Evolutionary conservation across 495 filamentous ascomycete genomes (phyloP).

Genomic region (Xylaria flabelliformis): DNA sequence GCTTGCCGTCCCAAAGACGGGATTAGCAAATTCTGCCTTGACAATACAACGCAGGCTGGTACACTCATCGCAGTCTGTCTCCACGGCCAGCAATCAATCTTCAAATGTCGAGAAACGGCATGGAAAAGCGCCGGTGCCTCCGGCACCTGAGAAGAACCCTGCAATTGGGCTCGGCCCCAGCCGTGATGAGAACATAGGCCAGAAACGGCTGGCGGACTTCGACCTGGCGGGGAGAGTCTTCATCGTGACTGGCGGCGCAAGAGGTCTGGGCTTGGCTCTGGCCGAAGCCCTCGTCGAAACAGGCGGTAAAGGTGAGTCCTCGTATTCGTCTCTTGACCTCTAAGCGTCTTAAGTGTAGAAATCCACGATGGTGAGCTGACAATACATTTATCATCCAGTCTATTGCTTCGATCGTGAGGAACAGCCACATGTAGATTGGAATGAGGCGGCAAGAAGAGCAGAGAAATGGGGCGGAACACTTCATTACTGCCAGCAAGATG

Average conservation of each 20-base stretch:
- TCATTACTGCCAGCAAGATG: constrained; percentile 68
- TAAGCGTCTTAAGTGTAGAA: not conserved
- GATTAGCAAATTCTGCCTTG: not conserved
- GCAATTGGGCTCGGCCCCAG: constrained; percentile 31
- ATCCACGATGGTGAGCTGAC: constrained; percentile 4
- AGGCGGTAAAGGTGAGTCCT: constrained; percentile 64
- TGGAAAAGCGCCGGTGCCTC: constrained; percentile 27
- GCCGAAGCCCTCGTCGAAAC: constrained; percentile 74
- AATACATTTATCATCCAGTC: constrained; percentile 46
- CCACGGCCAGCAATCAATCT: not conserved
- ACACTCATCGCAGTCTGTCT: not conserved
- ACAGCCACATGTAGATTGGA: constrained; percentile 57
- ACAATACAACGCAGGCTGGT: not conserved
- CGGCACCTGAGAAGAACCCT: constrained; percentile 34
- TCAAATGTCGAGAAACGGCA: not conserved
- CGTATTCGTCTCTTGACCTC: not conserved
- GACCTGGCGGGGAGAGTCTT: constrained; percentile 64
- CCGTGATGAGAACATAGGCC: constrained; percentile 30
- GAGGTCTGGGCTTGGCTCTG: constrained; percentile 69
- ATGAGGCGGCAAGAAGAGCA: constrained; percentile 55
- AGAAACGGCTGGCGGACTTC: constrained; percentile 50
- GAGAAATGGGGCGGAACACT: constrained; percentile 60
- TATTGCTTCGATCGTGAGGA: constrained; percentile 67
- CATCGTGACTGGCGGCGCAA: constrained; percentile 67
- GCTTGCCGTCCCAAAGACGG: not conserved